Evolutionary conservation across 2,329 filamentous ascomycete genomes (phyloP), one percentile per base, ranked within the genome.

Genomic region (Fragosphaeria purpurea): DNA sequence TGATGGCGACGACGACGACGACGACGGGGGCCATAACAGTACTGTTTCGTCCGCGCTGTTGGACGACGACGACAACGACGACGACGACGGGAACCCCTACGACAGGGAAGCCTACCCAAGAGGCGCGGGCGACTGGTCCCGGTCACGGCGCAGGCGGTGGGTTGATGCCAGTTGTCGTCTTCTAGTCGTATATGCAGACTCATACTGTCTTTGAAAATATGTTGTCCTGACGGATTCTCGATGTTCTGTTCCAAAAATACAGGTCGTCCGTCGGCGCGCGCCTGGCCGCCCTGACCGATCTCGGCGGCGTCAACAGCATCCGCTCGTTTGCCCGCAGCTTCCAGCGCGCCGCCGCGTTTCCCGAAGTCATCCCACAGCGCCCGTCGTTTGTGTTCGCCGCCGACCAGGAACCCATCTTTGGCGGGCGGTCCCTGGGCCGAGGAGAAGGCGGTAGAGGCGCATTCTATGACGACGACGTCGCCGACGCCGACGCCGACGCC

Each of bases 291-390:
- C 63, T 84, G 49, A 73, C 77, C 57, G 83, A 95, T 54, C 83
- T 87, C 45, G 93, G 91, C 56, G 91, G 91, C 47, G 85, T 90
- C 54, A 97, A 97, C 72, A 94, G 87, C 66, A 86, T 97, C 60
- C 85, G 93, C 62, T 95, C 90, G 61, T 97, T 97, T 64, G 87
- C 90, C 43, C 80, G 86, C 54, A 95, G 88, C 59, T 95, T 89
- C 86, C 88, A 91, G 67, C 83, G 91, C 64, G 91, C 91, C 39
- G 88, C 89, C 32, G 84, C 78, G 51, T 97, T 97, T 66, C 79
- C 82, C 56, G 90, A 96, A 65, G 87, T 95, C 58, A 83, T 93
- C 37, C 88, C 88, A 5, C 83, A 86, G 50, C 80, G 83, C 12
- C 82, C 83, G 11, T 84, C 86, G 37, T 88, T 95, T 63, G 73